phyloP scores from a whole-genome alignment of 2,329 filamentous ascomycete species.

The Ophiocordyceps unilateralis region DNA sequence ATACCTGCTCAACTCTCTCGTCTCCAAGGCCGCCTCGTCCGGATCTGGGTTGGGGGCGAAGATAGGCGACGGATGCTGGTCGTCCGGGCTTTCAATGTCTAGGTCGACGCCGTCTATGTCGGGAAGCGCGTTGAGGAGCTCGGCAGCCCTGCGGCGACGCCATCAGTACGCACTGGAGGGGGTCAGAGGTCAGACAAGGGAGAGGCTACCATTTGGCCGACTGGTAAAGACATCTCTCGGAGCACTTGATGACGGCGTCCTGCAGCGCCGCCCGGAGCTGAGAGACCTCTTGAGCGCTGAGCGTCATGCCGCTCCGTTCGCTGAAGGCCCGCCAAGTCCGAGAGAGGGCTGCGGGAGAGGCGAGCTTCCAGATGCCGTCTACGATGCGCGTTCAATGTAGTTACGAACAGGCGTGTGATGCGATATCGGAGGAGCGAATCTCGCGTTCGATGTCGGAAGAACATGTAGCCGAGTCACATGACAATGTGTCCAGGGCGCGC shows the following conservation, averaged over 20 bases:
- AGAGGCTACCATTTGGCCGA: slow-evolving; percentile 72
- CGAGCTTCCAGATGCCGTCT: neutral
- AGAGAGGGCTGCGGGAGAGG: neutral
- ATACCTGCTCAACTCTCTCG: slow-evolving; percentile 65
- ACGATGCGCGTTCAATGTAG: neutral
- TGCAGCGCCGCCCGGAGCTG: slow-evolving; percentile 63
- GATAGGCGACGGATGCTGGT: slow-evolving; percentile 26
- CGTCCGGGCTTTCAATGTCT: slow-evolving; percentile 11
- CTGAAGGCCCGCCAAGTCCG: neutral
- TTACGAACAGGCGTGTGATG: no score
- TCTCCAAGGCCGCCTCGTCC: slow-evolving; percentile 58
- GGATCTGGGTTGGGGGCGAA: slow-evolving; percentile 45
- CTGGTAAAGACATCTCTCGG: slow-evolving; percentile 87
- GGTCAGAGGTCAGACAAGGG: neutral
- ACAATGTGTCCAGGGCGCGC: no score
- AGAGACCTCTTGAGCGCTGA: slow-evolving; percentile 36
- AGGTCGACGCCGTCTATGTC: slow-evolving; percentile 40
- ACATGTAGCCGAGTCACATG: no score
- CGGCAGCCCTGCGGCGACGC: slow-evolving; percentile 57
- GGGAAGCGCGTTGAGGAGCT: slow-evolving; percentile 73
- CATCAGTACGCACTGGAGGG: slow-evolving; percentile 1
- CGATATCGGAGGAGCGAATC: no score
- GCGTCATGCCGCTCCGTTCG: slow-evolving; percentile 24
- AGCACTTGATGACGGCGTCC: slow-evolving; percentile 77
- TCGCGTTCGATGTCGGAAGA: no score